Evolutionary conservation across 2,329 filamentous ascomycete species (phyloP), one percentile per base, ranked within the genome.

Genomic region (Ceratocystis destructans): DNA sequence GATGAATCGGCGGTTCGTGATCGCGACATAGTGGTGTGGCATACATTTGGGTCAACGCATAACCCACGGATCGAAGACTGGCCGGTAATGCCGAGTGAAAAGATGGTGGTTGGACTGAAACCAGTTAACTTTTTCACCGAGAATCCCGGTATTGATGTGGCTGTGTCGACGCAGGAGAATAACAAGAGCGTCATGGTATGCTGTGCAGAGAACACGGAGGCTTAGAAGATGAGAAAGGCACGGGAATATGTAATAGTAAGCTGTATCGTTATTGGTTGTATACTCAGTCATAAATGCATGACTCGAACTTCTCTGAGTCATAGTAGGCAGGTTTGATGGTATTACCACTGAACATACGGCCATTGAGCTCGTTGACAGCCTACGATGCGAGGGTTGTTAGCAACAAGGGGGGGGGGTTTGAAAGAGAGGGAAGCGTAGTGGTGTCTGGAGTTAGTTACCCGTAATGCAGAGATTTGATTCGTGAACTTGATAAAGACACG

Each of bases 401-500:
- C 12, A 8, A n/a, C 46, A 22, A 50, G 10, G 15, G 22, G 22
- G 22, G 22, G 7, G 25, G 5, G 12, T n/a, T n/a, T n/a, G 28
- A 12, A 59, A 28, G 12, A 15, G 25, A 33, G 53, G 31, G 53
- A 28, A 7, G 25, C 8, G 22, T 10, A 28, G 12, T 57, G 25
- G 20, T 33, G 66, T 45, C 25, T 59, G 5, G 55, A 82, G 86
- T 25, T 55, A 82, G 86, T 78, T 80, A 92, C 89, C 71, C 91
- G 83, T 67, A 97, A 77, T 15, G 91, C 94, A 59, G 89, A 94
- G 65, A 97, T 79, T 71, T 87, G 84, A 70, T 88, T 88, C 1
- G 89, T 93, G 73, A 97, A 99, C 74, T 95, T 90, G 74, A 99
- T 90, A 75, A 96, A 97, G 3, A 99, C 94, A 64, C 85, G 83